Evolutionary conservation across 139 green algal species (phyloP).

Genomic region (Diplosphaera chodatii): DNA sequence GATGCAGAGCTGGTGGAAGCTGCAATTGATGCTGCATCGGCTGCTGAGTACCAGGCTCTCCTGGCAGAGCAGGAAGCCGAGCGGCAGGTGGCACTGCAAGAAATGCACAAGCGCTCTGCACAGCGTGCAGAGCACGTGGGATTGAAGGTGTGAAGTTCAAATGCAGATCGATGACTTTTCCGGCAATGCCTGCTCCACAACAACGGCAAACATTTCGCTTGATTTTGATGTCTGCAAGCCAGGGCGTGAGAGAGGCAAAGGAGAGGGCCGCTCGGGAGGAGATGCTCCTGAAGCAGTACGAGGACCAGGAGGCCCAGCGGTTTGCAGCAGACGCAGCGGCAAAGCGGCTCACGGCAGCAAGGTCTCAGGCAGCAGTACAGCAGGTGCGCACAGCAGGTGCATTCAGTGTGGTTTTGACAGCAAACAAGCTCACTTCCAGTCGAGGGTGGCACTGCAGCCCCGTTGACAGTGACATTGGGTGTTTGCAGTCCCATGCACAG

Average conservation of each 20-base stretch:
- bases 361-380: neutral
- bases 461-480: no score
- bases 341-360: neutral
- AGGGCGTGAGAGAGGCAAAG: neutral
- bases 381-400: neutral
- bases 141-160: neutral
- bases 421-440: no score
- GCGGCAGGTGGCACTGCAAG: neutral
- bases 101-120: neutral
- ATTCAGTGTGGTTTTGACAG: no score
- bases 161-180: no score
- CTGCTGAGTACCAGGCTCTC: neutral
- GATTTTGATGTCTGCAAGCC: no score
- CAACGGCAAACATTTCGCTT: no score
- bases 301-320: neutral
- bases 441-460: no score
- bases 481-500: neutral
- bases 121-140: neutral
- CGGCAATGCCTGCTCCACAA: no score
- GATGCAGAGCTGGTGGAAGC: neutral
- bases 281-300: neutral
- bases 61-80: neutral
- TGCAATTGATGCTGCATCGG: neutral
- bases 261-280: neutral
- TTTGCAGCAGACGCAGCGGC: neutral